phyloP scores from a whole-genome alignment of 257 asterid genomes.

The Apocynum venetum region DNA sequence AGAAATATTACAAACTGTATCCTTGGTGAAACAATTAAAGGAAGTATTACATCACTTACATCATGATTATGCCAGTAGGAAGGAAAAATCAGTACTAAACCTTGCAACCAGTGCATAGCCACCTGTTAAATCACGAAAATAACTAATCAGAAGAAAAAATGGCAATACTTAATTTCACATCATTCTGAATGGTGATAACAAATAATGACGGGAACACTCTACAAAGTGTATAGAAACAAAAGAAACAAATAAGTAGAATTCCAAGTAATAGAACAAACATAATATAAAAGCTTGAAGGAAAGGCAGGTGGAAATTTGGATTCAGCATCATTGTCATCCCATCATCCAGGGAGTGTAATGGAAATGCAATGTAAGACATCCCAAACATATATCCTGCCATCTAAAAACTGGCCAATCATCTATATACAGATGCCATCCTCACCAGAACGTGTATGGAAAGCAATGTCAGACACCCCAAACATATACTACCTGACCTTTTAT shows the following conservation, averaged over 20 bases:
- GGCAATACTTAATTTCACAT: neutral
- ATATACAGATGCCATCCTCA: neutral
- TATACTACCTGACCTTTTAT: neutral
- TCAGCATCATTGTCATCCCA: neutral
- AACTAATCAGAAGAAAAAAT: neutral
- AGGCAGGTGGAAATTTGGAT: neutral
- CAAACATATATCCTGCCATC: neutral
- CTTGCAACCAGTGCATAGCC: neutral
- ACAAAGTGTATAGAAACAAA: neutral
- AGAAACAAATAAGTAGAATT: neutral
- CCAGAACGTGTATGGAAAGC: neutral
- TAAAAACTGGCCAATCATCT: neutral
- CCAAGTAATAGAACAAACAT: neutral
- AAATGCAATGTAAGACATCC: too few relatives aligned
- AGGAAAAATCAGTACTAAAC: neutral
- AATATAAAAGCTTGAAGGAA: neutral
- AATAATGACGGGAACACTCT: neutral
- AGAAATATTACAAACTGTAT: neutral
- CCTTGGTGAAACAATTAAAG: neutral
- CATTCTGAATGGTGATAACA: neutral
- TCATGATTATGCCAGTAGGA: neutral
- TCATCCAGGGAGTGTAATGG: too few relatives aligned
- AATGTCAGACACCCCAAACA: neutral
- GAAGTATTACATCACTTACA: constrained; percentile 14
- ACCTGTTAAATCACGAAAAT: neutral